Percentiles rank a stretch among this genome's conserved stretches.
phyloP scores from a whole-genome alignment of 2,329 filamentous ascomycete species.

The Pseudovirgaria hyperparasitica region DNA sequence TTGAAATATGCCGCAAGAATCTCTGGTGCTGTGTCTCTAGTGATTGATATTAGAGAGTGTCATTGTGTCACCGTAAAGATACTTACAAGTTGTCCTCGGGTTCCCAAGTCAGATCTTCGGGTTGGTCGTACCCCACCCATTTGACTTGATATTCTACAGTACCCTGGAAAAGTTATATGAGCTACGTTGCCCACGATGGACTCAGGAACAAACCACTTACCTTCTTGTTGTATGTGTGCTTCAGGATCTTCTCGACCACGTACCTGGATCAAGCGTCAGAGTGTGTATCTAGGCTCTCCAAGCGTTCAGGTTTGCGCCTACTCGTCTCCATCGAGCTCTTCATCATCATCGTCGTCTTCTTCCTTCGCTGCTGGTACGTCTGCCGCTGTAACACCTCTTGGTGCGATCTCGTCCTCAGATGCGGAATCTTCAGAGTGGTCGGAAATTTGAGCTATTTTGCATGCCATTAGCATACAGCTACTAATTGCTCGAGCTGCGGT shows the following conservation, averaged over 20 bases:
- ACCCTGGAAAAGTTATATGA: conserved; percentile 27
- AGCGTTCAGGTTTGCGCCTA: conserved; percentile 21
- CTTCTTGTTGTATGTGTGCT: conserved; percentile 48
- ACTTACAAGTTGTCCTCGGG: conserved; percentile 58
- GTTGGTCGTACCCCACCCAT: conserved; percentile 66
- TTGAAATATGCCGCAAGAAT: conserved; percentile 53
- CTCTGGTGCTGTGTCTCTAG: conserved; percentile 20
- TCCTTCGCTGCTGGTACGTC: conserved; percentile 12
- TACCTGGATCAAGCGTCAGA: conserved; percentile 39
- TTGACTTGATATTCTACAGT: conserved; percentile 56
- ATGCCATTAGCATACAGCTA: conserved; percentile 2
- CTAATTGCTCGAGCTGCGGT: not conserved
- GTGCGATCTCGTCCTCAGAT: conserved; percentile 17
- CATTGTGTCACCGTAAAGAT: not conserved
- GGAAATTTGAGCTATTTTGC: conserved; percentile 22
- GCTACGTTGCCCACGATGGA: conserved; percentile 5
- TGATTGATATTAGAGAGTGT: conserved; percentile 3
- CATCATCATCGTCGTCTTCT: conserved; percentile 12
- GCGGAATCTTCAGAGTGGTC: conserved; percentile 22
- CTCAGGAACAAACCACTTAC: conserved; percentile 23
- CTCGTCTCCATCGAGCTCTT: conserved; percentile 28
- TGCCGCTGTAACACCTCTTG: conserved; percentile 10
- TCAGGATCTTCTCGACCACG: conserved; percentile 61
- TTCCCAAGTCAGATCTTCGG: conserved; percentile 65
- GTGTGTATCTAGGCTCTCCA: conserved; percentile 2